Evolutionary conservation across 176 grass and related monocot species (phyloP).

Genomic region (Poa pratensis): DNA sequence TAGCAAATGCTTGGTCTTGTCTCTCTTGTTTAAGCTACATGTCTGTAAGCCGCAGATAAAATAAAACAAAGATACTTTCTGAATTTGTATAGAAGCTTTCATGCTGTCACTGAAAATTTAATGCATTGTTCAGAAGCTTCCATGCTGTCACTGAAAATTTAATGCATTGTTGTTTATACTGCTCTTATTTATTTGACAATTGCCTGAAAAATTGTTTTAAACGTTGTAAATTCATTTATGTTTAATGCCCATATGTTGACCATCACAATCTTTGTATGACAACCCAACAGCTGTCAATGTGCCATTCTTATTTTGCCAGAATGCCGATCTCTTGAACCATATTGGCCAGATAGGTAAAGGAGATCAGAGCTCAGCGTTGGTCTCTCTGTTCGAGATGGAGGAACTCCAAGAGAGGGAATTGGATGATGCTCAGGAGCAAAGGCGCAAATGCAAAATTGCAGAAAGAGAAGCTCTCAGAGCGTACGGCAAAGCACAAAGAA

Average conservation of each 20-base stretch:
- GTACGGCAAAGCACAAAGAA: conserved; percentile 79
- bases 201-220: not conserved
- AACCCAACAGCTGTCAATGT: not conserved
- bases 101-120: conserved; percentile 21
- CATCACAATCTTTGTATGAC: conserved; percentile 15
- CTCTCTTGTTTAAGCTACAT: conserved; percentile 20
- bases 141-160: too few species aligned
- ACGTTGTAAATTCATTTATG: not conserved
- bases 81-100: not conserved
- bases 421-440: conserved; percentile 82
- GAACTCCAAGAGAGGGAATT: conserved; percentile 81
- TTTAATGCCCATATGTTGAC: conserved; percentile 10
- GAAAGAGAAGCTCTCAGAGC: conserved; percentile 92
- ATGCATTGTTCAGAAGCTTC: too few species aligned
- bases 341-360: conserved; percentile 38
- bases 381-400: conserved; percentile 76
- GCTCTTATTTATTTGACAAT: not conserved
- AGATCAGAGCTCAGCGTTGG: conserved; percentile 49
- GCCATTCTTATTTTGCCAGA: conserved; percentile 46
- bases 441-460: conserved; percentile 74
- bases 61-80: not conserved
- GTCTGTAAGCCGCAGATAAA: conserved; percentile 7
- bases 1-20: conserved; percentile 6
- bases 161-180: conserved; percentile 24
- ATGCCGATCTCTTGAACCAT: conserved; percentile 39